Evolutionary conservation across 1,284 basidiomycete species (phyloP), one percentile per base, ranked within the genome.

Genomic region (Austropuccinia psidii): DNA sequence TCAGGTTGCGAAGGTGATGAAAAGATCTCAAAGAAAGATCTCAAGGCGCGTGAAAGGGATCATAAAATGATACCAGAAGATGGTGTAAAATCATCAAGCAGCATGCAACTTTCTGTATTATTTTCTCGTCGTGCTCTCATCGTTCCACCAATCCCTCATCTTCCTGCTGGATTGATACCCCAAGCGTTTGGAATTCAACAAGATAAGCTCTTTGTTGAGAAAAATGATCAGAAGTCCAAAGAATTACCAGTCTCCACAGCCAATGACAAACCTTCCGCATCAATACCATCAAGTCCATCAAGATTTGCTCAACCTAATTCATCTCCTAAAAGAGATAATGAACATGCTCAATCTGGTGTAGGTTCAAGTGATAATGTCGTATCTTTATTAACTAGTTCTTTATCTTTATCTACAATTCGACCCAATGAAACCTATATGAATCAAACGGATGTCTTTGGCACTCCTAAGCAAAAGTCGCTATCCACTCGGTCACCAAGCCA

Each of bases 31-130:
- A 73, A 64, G 27, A 73, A 73, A 37, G 69, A 73, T 21, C 27
- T 73, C n/a, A 73, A 73, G 27, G 33, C 69, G 39, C 55, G 57
- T 17, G 69, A 73, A 27, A 73, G 39, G 39, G 69, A 73, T 15
- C 50, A 31, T 27, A 73, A 52, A 37, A 41, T 55, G 15, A n/a
- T n/a, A n/a, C n/a, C n/a, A n/a, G 60, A 64, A 47, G 69, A 73
- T 35, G 43, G 52, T 50, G 29, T 39, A 21, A 73, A 73, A 47
- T 13, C 49, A 37, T 58, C 55, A n/a, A 35, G 39, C 9, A 73
- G 35, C 27, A 21, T 60, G n/a, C 57, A 57, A 1, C 60, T 60
- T n/a, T 73, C 69, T 39, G 60, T 47, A n/a, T 49, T 73, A 24
- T 73, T 73, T 41, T 73, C 69, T 50, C 69, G 69, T 17, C 62